Percentiles rank a stretch among this genome's conserved stretches.
Conservation (phyloP, 805 yeast species). For the Ogataea naganishii region DNA sequence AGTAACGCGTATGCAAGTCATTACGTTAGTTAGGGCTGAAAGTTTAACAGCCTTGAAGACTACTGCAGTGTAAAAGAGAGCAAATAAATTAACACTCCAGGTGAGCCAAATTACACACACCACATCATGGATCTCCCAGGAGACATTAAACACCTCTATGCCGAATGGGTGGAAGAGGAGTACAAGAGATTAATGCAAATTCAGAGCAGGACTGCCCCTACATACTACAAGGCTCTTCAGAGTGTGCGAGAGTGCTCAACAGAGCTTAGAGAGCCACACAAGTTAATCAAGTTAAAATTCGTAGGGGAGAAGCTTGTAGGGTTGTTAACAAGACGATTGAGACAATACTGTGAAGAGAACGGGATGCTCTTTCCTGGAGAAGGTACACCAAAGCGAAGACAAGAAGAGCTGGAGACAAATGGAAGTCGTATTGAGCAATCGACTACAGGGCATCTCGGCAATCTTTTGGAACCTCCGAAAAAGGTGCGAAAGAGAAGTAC, state of each 20-base stretch:
- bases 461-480: conserved; percentile 2
- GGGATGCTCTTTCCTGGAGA: conserved; percentile 36
- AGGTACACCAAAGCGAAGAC: background rate
- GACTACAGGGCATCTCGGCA: no score
- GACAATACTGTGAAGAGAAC: conserved; percentile 46
- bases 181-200: conserved; percentile 33
- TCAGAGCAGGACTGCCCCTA: conserved; percentile 43
- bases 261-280: conserved; percentile 44
- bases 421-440: no score
- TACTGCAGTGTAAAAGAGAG: no score
- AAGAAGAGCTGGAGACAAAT: conserved; percentile 15
- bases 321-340: conserved; percentile 36
- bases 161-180: conserved; percentile 51
- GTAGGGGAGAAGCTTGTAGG: conserved; percentile 67
- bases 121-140: conserved; percentile 30
- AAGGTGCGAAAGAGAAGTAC: conserved; percentile 9
- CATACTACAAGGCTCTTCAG: conserved; percentile 49
- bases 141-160: conserved; percentile 43
- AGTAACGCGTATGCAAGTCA: no score
- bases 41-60: no score
- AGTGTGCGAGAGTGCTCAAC: conserved; percentile 36
- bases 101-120: no score
- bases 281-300: conserved; percentile 49
- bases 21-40: no score
- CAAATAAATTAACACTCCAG: no score